Conservation (phyloP, 2,329 filamentous ascomycete genomes). For the Arthroderma sp. region DNA sequence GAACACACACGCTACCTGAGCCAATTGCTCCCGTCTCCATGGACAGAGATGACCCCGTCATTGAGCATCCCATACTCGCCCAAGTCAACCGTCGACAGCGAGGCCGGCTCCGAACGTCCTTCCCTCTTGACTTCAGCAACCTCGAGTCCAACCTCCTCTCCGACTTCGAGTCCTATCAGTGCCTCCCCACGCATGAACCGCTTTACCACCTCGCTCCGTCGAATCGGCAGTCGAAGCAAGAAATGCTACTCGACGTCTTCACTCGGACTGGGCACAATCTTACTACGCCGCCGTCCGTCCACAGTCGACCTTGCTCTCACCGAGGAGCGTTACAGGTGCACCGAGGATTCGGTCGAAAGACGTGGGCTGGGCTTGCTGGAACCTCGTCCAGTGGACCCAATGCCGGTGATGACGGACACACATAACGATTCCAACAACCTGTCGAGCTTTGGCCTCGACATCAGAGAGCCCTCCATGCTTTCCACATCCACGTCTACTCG, state of each 20-base stretch:
- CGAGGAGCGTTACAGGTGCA: slow-evolving; percentile 32
- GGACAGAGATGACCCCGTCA: slow-evolving; percentile 21
- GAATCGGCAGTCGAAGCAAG: slow-evolving; percentile 17
- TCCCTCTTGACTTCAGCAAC: slow-evolving; percentile 21
- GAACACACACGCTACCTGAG: slow-evolving; percentile 3
- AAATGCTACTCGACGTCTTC: slow-evolving; percentile 23
- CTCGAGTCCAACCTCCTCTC: slow-evolving; percentile 23
- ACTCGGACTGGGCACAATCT: slow-evolving; percentile 22
- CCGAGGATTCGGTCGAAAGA: slow-evolving; percentile 29
- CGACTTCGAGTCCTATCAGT: slow-evolving; percentile 20
- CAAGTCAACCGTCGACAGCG: slow-evolving; percentile 15
- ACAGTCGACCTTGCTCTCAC: slow-evolving; percentile 34
- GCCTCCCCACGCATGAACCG: slow-evolving; percentile 18
- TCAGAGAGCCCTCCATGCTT: background rate
- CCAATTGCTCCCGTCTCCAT: slow-evolving; percentile 17
- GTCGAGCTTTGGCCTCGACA: slow-evolving; percentile 3
- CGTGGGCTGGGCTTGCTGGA: slow-evolving; percentile 35
- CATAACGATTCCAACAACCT: slow-evolving; percentile 8
- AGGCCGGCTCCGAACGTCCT: slow-evolving; percentile 16
- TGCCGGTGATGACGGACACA: slow-evolving; percentile 15
- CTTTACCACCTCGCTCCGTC: slow-evolving; percentile 15
- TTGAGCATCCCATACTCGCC: slow-evolving; percentile 24
- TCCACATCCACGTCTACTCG: slow-evolving; percentile 6
- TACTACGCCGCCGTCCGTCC: slow-evolving; percentile 33
- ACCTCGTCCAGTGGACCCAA: slow-evolving; percentile 32